Percentiles rank a stretch among this genome's conserved stretches.
These are phyloP conservation scores for Apiotrichum sp. DNA, from an alignment of 1,284 basidiomycete species.

Conservation along the genomic window DNA sequence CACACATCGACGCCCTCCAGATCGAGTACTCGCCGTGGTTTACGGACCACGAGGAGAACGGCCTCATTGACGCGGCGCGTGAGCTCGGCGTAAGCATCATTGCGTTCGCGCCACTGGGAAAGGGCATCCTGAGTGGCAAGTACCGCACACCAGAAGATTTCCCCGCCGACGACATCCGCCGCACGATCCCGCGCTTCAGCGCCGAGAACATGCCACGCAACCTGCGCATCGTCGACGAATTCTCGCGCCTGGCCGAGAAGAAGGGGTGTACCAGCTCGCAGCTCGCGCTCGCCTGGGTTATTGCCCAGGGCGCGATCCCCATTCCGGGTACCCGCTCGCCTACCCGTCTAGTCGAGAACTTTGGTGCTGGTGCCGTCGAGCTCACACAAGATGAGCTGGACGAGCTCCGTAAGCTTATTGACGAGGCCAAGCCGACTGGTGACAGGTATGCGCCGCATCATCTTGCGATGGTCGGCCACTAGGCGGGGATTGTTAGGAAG, in stretches of 20 bases:
- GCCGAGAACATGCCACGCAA: slow-evolving; percentile 43
- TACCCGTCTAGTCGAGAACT: slow-evolving; percentile 41
- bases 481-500: not conserved
- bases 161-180: slow-evolving; percentile 31
- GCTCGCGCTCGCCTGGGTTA: slow-evolving; percentile 49
- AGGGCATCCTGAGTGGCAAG: slow-evolving; percentile 44
- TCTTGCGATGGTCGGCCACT: slow-evolving; percentile 7
- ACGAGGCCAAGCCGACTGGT: slow-evolving; percentile 28
- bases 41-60: slow-evolving; percentile 45
- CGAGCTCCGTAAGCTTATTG: slow-evolving; percentile 33
- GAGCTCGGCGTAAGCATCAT: slow-evolving; percentile 45
- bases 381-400: slow-evolving; percentile 34
- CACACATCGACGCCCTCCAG: slow-evolving; percentile 47
- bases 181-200: slow-evolving; percentile 33
- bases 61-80: slow-evolving; percentile 44
- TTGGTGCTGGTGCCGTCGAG: slow-evolving; percentile 26
- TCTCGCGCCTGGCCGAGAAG: slow-evolving; percentile 27
- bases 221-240: slow-evolving; percentile 33
- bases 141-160: slow-evolving; percentile 23
- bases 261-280: slow-evolving; percentile 44
- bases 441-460: not conserved
- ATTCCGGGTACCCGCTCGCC: slow-evolving; percentile 43
- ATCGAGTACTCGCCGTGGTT: slow-evolving; percentile 50
- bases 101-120: slow-evolving; percentile 43
- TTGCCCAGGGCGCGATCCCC: slow-evolving; percentile 44